A percentile compares a stretch with the other conserved stretches of the same genome.
Evolutionary conservation across 2,329 filamentous ascomycete species (phyloP).

Genomic region (Penicillium sp.): DNA sequence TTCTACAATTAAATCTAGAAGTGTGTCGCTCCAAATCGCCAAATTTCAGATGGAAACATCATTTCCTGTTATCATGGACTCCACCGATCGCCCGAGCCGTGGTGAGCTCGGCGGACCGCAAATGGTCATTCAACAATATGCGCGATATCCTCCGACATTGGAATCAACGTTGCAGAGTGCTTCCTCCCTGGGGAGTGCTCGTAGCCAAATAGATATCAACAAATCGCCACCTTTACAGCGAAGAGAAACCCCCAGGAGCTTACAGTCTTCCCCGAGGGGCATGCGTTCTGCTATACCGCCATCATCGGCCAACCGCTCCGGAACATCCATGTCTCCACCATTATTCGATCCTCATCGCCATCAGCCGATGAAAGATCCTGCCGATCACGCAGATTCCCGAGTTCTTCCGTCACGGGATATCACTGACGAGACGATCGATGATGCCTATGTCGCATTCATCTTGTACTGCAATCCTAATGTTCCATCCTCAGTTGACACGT

Average conservation of each 20-base stretch:
- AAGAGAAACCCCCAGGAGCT: slow-evolving; percentile 32
- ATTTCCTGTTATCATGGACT: slow-evolving; percentile 25
- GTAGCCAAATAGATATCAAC: slow-evolving; percentile 25
- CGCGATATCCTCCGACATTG: slow-evolving; percentile 29
- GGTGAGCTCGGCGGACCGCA: slow-evolving; percentile 21
- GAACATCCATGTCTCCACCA: slow-evolving; percentile 36
- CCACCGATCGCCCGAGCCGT: slow-evolving; percentile 19
- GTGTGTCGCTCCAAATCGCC: background rate
- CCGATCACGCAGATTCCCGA: slow-evolving; percentile 41
- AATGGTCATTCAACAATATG: slow-evolving; percentile 34
- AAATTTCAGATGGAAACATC: slow-evolving; percentile 25
- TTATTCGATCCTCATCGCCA: slow-evolving; percentile 27
- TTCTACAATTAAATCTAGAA: background rate
- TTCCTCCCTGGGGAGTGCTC: slow-evolving; percentile 31
- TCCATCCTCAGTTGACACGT: slow-evolving; percentile 58
- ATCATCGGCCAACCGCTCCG: slow-evolving; percentile 25
- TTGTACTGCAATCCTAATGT: slow-evolving; percentile 84
- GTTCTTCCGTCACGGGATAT: slow-evolving; percentile 60
- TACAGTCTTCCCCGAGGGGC: slow-evolving; percentile 34
- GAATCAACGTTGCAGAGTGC: slow-evolving; percentile 31
- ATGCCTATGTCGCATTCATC: slow-evolving; percentile 76
- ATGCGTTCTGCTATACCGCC: slow-evolving; percentile 24
- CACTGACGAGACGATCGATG: slow-evolving; percentile 62
- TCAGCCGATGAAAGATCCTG: slow-evolving; percentile 24
- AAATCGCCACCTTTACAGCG: slow-evolving; percentile 33